Evolutionary conservation across 2,329 filamentous ascomycete species (phyloP).

Genomic region (Sphaerulina musiva): DNA sequence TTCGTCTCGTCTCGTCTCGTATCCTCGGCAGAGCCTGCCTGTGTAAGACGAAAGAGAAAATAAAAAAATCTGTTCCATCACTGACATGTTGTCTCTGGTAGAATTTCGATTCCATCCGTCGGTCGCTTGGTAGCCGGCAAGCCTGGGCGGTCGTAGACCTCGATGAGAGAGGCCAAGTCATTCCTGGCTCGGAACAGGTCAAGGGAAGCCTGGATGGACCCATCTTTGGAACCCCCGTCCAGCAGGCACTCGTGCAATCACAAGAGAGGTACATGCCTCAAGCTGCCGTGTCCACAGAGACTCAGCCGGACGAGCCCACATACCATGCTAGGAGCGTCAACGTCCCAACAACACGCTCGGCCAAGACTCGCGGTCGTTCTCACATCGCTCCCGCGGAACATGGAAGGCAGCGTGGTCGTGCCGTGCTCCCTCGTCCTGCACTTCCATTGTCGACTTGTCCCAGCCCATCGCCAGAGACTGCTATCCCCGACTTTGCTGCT

Average conservation of each 20-base stretch:
- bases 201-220: slow-evolving; percentile 11
- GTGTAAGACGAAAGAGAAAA: background rate
- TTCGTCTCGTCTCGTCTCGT: no score
- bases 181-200: slow-evolving; percentile 8
- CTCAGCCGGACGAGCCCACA: background rate
- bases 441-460: background rate
- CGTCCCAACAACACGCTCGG: background rate
- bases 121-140: slow-evolving; percentile 1
- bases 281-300: background rate
- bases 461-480: background rate
- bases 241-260: slow-evolving; percentile 6
- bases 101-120: slow-evolving; percentile 6
- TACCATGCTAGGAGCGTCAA: background rate
- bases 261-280: background rate
- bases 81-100: background rate
- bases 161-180: slow-evolving; percentile 13
- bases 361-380: slow-evolving; percentile 1
- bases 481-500: background rate
- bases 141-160: slow-evolving; percentile 14
- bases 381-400: background rate
- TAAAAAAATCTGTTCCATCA: background rate
- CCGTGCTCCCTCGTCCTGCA: slow-evolving; percentile 8
- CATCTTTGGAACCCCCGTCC: slow-evolving; percentile 1
- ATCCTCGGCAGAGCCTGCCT: background rate
- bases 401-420: slow-evolving; percentile 12